Evolutionary conservation across 1,284 basidiomycete genomes (phyloP), one percentile per base, ranked within the genome.

Genomic region (Puccinia brachypodii): DNA sequence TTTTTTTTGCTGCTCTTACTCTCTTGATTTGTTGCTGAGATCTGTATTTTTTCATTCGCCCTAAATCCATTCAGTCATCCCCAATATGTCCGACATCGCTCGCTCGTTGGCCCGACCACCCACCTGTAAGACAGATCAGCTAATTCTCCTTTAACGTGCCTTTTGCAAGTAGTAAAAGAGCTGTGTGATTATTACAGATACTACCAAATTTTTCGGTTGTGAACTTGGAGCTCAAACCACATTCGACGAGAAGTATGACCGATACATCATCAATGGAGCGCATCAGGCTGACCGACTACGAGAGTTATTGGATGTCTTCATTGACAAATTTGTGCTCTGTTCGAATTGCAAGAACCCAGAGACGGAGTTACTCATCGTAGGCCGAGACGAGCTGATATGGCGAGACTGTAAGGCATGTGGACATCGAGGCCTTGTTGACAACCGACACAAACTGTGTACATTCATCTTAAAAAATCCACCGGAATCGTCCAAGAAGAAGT

Each of bases 381-480:
- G 94, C 87, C 90, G 89, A 82, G 85, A 85, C 71, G 96, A 98
- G 86, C 90, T 92, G 84, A 96, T 99, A 87, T 91, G 93, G 84
- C 91, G 96, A 83, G 95, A 99, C 88, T 99, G 96, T 90, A 99
- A 99, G 88, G 97, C 96, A 3, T 99, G 96, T 85, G 96, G 96
- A 76, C 92, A 95, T 86, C 91, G 94, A 84, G 96, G 93, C 53
- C 91, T 89, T 74, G 91, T 99, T 83, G 95, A 99, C 87, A 98
- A 98, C 95, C 90, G 95, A 69, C 96, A 99, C 90, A 98, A 96
- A 89, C 90, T 99, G 82, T 93, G 93, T 66, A 96, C 96, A 2
- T 99, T 94, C 89, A 98, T 99, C 87, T 86, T 97, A 86, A 98
- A 97, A 89, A 99, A 99, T 88, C 97, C 97, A 66, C 96, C 89